Percentiles rank a stretch among this genome's conserved stretches.
phyloP scores from a whole-genome alignment of 148 eudicot genomes.

The Persicaria tinctoria region DNA sequence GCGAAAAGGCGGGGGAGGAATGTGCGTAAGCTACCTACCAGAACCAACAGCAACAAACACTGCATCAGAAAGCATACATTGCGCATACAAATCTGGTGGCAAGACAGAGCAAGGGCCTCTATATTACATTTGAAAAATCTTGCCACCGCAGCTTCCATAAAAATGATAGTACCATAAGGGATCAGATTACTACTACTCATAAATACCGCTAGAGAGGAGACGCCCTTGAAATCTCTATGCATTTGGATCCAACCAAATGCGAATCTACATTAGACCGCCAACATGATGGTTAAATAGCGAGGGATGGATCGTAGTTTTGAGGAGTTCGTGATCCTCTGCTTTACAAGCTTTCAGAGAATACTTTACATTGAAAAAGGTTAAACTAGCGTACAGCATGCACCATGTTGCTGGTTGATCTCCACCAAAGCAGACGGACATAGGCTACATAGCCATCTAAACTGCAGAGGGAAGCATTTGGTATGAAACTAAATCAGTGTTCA shows the following conservation, averaged over 20 bases:
- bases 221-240: background rate
- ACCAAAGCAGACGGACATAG: background rate
- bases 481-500: background rate
- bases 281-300: background rate
- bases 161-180: background rate
- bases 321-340: background rate
- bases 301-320: background rate
- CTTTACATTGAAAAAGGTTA: background rate
- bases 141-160: background rate
- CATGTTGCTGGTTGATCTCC: background rate
- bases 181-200: constrained; percentile 4
- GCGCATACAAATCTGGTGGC: constrained; percentile 3
- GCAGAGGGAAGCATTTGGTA: background rate
- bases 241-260: constrained; percentile 8
- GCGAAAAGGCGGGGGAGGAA: no score
- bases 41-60: no score
- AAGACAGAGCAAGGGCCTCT: constrained; percentile 3
- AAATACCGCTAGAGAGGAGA: background rate
- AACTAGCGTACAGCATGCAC: background rate
- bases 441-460: background rate
- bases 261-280: background rate
- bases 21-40: no score
- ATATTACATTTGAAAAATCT: constrained; percentile 9
- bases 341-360: background rate
- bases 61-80: background rate